Percentiles rank a stretch among this genome's conserved stretches.
Conservation (phyloP, 306 rosid species). For the Lathyrus oleraceus region DNA sequence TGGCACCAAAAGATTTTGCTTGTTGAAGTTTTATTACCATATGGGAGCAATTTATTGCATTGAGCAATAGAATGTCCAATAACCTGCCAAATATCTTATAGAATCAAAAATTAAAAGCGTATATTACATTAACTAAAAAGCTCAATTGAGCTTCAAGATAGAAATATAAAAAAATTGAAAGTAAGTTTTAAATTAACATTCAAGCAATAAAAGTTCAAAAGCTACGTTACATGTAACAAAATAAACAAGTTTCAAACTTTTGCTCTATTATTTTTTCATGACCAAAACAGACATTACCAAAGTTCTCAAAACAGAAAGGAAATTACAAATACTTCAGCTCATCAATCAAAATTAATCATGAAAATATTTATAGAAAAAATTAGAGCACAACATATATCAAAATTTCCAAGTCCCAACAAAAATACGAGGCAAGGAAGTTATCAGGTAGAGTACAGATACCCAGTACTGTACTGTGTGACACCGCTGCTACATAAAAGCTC, state of each 20-base stretch:
- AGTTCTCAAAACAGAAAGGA: not conserved
- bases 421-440: constrained; percentile 65
- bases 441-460: constrained; percentile 33
- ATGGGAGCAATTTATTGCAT: too few species aligned
- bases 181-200: not conserved
- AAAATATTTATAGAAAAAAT: constrained; percentile 14
- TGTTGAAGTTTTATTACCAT: too few species aligned
- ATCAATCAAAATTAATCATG: constrained; percentile 24
- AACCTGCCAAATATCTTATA: too few species aligned
- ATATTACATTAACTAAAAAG: too few species aligned
- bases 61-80: too few species aligned
- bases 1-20: too few species aligned
- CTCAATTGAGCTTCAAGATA: too few species aligned
- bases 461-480: constrained; percentile 12
- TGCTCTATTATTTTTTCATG: not conserved
- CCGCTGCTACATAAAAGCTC: constrained; percentile 1
- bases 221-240: not conserved
- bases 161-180: too few species aligned
- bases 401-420: constrained; percentile 72
- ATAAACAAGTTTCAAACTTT: not conserved
- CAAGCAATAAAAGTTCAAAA: not conserved
- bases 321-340: constrained; percentile 17
- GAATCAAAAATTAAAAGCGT: too few species aligned
- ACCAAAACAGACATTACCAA: not conserved
- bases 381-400: constrained; percentile 38